Base-by-base conservation (phyloP, 2,329 filamentous ascomycete genomes). In the Dactylellina haptotyla region DNA sequence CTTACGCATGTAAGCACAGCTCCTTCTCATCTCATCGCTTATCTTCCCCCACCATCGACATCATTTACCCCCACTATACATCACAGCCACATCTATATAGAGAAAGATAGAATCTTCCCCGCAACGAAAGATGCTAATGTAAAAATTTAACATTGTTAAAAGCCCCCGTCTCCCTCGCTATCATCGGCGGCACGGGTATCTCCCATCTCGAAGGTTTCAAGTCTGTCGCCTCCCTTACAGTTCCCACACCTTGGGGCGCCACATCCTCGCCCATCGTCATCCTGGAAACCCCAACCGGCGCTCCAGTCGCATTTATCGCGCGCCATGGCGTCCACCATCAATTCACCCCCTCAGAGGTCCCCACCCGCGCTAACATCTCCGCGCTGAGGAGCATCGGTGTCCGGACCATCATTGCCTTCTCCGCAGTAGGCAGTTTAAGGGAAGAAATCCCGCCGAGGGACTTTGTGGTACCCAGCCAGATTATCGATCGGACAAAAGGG, bases 381-480 rank as follows among this genome's bases (percentile, higher is more conserved):
- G 95, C 95, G n/a, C 85, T 99, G 75, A 89, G 95, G 76, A 89
- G 87, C 78, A 85, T 99, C 74, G 95, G 95, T 77, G 95, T 98
- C 48, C 89, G 93, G 79, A 91, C 88, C 80, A 87, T 98, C 80
- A 91, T 99, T 80, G 93, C 94, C 76, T 99, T 99, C 84, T 94
- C 90, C 76, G 95, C 95, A 53, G 95, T 99, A 66, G 95, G 95
- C 75, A 94, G 90, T 79, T 84, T 99, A 80, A 92, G 90, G 80
- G 95, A 97, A 84, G 87, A 92, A 79, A 94, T 99, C 81, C 92
- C 91, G 83, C 95, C 95, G 45, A 90, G 95, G 83, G 95, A 99
- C 84, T 99, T 99, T 81, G 91, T 98, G 57, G 87, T 99, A 10
- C 95, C 94, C 0, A 93, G 97, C 82, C 95, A 99, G 84, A 87